A percentile compares a stretch with the other conserved stretches of the same genome.
These are phyloP conservation scores for Diaporthe citrichinensis DNA, from an alignment of 2,329 filamentous ascomycete genomes.

Conservation along the genomic window DNA sequence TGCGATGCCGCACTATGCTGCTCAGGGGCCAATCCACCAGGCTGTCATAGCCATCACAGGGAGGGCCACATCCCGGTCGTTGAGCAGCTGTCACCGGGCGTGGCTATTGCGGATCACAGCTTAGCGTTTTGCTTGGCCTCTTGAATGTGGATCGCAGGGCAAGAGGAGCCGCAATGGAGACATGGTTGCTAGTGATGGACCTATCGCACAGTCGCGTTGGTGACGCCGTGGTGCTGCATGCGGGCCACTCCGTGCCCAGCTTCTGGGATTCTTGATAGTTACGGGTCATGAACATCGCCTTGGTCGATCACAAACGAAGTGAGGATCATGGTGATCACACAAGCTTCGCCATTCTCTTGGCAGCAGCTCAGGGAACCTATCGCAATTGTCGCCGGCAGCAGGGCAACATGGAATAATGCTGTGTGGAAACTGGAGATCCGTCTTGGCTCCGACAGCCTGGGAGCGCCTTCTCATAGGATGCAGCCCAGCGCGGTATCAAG, in stretches of 20 bases:
- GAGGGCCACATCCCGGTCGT: slow-evolving; percentile 15
- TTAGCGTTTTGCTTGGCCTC: slow-evolving; percentile 27
- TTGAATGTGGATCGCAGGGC: background rate
- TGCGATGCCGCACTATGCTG: slow-evolving; percentile 26
- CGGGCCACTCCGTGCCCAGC: slow-evolving; percentile 22
- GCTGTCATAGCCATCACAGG: background rate
- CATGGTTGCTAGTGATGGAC: slow-evolving; percentile 10
- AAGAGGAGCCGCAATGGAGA: slow-evolving; percentile 18
- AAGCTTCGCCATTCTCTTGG: slow-evolving; percentile 31
- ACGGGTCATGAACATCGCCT: slow-evolving; percentile 23
- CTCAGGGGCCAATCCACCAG: slow-evolving; percentile 12
- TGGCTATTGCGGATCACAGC: slow-evolving; percentile 13
- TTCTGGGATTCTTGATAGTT: slow-evolving; percentile 9
- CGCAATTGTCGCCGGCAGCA: slow-evolving; percentile 16
- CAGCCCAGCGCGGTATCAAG: slow-evolving; percentile 25
- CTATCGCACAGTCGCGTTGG: slow-evolving; percentile 18
- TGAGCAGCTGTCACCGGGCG: slow-evolving; percentile 26
- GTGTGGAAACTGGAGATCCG: slow-evolving; percentile 27
- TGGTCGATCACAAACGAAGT: slow-evolving; percentile 37
- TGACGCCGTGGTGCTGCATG: background rate
- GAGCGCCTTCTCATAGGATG: background rate
- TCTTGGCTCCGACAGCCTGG: slow-evolving; percentile 38
- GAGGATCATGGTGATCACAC: slow-evolving; percentile 26
- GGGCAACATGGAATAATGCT: background rate
- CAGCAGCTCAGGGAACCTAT: slow-evolving; percentile 30